Base-by-base conservation (phyloP, 768 basidiomycete genomes). In the Candolleomyces efflorescens region DNA sequence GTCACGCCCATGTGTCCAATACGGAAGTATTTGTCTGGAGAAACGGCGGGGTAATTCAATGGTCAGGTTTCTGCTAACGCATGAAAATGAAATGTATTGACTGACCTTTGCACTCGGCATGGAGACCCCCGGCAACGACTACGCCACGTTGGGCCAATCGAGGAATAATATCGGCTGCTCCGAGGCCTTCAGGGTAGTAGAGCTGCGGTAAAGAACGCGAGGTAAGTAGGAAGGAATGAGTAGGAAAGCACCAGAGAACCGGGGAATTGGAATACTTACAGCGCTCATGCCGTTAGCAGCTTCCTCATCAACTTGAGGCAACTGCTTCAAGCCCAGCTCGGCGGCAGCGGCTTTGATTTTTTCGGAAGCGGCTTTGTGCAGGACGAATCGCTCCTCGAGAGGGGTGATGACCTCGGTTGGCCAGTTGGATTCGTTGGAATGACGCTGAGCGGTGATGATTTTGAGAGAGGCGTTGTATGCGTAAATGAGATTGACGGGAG, bases 271-370 rank as follows among this genome's bases (percentile, higher is more conserved):
- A n/a, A 12, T 41, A 67, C 77, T 61, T 65, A 92, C 86, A 43
- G 94, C 95, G 5, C 89, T 91, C 97, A 99, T 98, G 41, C 96
- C 95, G 67, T 95, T 96, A 3, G 97, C 95, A 17, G 89, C 81
- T 58, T 82, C 78, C 2, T 78, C 73, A 1, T 83, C 75, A 24
- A 79, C 75, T 11, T 82, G 66, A 7, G 95, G 84, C 7, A 98
- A 78, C 65, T 85, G 84, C 65, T 75, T 85, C 63, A 98, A 75
- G 2, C 93, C 94, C 44, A 96, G 76, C 20, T 73, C 77, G 44
- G 73, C 67, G 4, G 86, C 85, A 1, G 84, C 82, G 5, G 81
- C 71, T 72, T 91, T 94, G 70, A 99, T 72, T 56, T 81, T 82
- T 55, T 77, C 65, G 57, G 85, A 87, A 1, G 84, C 85, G 41